These are phyloP conservation scores for Obelidium mucronatum DNA, from an alignment of 192 early-diverging fungal species.

Conservation along the genomic window DNA sequence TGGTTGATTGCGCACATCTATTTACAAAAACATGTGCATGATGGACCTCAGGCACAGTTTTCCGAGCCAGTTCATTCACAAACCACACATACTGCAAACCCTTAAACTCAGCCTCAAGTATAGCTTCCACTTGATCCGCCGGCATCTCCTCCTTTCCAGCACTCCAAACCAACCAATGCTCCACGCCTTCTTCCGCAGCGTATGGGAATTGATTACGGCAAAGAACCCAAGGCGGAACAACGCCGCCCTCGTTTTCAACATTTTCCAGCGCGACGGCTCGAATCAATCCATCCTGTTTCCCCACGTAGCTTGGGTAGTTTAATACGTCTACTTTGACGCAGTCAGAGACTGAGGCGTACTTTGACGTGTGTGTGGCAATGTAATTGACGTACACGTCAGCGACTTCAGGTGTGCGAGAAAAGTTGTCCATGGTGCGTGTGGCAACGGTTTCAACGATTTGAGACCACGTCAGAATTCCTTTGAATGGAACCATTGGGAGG, in stretches of 20 bases:
- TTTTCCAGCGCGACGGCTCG: not conserved
- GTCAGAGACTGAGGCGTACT: conserved; percentile 11
- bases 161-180: conserved; percentile 22
- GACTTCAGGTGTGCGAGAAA: not conserved
- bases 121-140: not conserved
- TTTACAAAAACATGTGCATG: conserved; percentile 8
- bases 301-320: not conserved
- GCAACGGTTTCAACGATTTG: not conserved
- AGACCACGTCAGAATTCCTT: not conserved
- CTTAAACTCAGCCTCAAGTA: not conserved
- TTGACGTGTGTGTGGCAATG: not conserved
- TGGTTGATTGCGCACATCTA: too few relatives aligned
- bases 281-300: conserved; percentile 3
- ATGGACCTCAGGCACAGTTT: conserved; percentile 19
- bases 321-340: conserved; percentile 16
- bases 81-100: not conserved
- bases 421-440: not conserved
- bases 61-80: conserved; percentile 2
- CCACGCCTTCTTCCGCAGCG: conserved; percentile 35
- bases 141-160: not conserved
- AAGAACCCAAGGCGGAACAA: not conserved
- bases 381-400: not conserved
- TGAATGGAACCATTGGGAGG: not conserved
- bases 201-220: conserved; percentile 14
- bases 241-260: not conserved